These are phyloP conservation scores for Xerocomellus amylosporus DNA, from an alignment of 768 basidiomycete genomes.

Conservation along the genomic window DNA sequence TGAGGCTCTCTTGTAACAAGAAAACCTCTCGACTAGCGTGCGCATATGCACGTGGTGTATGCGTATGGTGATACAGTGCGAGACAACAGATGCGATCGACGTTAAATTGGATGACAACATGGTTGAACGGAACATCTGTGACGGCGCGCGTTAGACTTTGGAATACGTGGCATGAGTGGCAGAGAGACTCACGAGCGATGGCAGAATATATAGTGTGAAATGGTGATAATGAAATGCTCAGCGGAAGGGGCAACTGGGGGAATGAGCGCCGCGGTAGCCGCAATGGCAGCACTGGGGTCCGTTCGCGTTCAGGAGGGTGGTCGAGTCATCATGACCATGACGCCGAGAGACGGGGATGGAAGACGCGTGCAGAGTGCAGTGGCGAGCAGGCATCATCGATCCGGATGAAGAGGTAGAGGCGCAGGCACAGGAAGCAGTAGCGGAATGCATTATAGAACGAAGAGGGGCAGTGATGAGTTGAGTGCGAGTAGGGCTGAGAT, in stretches of 20 bases:
- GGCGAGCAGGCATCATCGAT: constrained; percentile 4
- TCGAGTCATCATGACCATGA: constrained; percentile 25
- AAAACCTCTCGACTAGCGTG: constrained; percentile 28
- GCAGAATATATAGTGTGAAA: constrained; percentile 29
- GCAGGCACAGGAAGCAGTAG: constrained; percentile 13
- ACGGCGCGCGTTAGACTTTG: background rate
- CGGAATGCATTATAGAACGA: constrained; percentile 20
- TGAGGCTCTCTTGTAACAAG: background rate
- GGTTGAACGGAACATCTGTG: constrained; percentile 19
- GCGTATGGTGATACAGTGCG: constrained; percentile 35
- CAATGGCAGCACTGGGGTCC: constrained; percentile 80
- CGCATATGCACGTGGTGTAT: constrained; percentile 35
- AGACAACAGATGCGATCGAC: constrained; percentile 31
- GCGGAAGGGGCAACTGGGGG: constrained; percentile 65
- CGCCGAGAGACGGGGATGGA: constrained; percentile 25
- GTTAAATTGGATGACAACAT: constrained; percentile 32
- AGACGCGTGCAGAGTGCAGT: constrained; percentile 8
- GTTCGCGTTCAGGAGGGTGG: constrained; percentile 45
- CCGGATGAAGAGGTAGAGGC: constrained; percentile 9
- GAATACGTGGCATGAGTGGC: background rate
- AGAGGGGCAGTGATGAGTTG: background rate
- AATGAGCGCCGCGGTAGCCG: constrained; percentile 60
- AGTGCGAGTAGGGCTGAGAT: background rate
- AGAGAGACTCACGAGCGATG: constrained; percentile 19
- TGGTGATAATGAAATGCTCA: constrained; percentile 29